Conservation (phyloP, 768 basidiomycete species). For the Pleurotus cornucopiae region DNA sequence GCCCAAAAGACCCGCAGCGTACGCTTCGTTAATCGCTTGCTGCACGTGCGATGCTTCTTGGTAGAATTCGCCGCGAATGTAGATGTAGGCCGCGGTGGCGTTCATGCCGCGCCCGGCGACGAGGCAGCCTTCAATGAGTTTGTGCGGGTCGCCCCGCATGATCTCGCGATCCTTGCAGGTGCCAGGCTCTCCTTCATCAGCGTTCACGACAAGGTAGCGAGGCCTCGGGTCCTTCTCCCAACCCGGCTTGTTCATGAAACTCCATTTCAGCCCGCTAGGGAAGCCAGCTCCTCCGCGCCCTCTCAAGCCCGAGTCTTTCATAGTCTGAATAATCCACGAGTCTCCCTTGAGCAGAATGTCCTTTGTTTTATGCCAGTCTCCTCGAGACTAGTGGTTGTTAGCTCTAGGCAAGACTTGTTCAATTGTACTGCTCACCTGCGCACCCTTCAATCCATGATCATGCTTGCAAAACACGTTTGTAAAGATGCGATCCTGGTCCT, state of each 20-base stretch:
- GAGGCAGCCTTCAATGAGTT: constrained; percentile 95
- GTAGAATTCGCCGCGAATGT: constrained; percentile 97
- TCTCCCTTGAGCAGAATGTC: constrained; percentile 95
- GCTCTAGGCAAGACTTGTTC: background rate
- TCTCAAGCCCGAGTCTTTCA: constrained; percentile 94
- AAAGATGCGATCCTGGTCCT: constrained; percentile 93
- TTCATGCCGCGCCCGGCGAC: constrained; percentile 98
- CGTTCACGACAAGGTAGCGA: constrained; percentile 95
- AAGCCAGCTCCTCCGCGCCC: constrained; percentile 97
- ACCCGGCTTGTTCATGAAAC: constrained; percentile 99
- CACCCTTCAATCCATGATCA: constrained; percentile 92
- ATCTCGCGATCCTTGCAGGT: constrained; percentile 99
- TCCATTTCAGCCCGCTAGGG: constrained; percentile 95
- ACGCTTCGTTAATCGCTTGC: constrained; percentile 94
- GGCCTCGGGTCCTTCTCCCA: constrained; percentile 95
- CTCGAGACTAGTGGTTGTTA: constrained; percentile 60
- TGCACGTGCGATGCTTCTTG: constrained; percentile 93
- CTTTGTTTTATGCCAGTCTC: constrained; percentile 98
- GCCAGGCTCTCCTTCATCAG: constrained; percentile 97
- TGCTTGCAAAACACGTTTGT: constrained; percentile 86
- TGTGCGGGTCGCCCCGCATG: constrained; percentile 96
- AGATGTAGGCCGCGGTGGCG: constrained; percentile 98
- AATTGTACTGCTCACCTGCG: constrained; percentile 50
- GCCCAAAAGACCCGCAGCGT: constrained; percentile 83
- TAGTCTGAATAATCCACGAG: constrained; percentile 93